Base-by-base conservation (phyloP, 345 rosid species). In the Eucalyptus curtisii region DNA sequence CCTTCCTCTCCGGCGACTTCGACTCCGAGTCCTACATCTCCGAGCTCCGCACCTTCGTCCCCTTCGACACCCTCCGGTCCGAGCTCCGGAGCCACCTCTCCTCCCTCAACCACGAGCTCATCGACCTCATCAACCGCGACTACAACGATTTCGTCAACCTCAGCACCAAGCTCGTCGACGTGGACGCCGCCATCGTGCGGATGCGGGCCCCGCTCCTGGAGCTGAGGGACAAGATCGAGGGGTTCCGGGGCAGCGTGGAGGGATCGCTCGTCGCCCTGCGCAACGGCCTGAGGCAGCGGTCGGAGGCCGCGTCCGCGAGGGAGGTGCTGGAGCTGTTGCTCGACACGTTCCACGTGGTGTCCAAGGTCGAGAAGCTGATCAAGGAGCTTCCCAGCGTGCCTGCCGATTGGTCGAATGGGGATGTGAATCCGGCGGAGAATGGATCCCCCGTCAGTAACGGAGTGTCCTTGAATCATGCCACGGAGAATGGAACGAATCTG, bases 101-200 rank as follows among this genome's bases (percentile, higher is more conserved):
- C 53, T 96, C 99, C 89, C 99, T 98, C 71, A 97, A 97, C 90
- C 97, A 95, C 88, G 99, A 98, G 90, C 95, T 98, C 64, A 94
- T 98, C 86, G 99, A 98, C 90, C 97, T 98, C 89, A 97, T 98
- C 95, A 98, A 98, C 90, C 99, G 99, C 59, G 99, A 98, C 91
- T 98, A 97, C 88, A 92, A 96, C n/a, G 99, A 97, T 92, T 97
- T 97, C 89, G 99, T 98, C 64, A 98, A 96, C 89, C 91, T 98
- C 87, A 96, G 97, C 92, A 98, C 99, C 85, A 97, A 98, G 94
- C 99, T 98, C 80, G 99, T 98, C 20, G 99, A 98, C 71, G 96
- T 98, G 80, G 99, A 98, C 50, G 94, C 97, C 31, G 97, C 97
- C 81, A 98, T 97, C 8, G 95, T 96, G 14, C 97, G 99, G n/a